These are phyloP conservation scores for Neopestalotiopsis clavispora DNA, from an alignment of 2,329 filamentous ascomycete genomes.

Conservation along the genomic window DNA sequence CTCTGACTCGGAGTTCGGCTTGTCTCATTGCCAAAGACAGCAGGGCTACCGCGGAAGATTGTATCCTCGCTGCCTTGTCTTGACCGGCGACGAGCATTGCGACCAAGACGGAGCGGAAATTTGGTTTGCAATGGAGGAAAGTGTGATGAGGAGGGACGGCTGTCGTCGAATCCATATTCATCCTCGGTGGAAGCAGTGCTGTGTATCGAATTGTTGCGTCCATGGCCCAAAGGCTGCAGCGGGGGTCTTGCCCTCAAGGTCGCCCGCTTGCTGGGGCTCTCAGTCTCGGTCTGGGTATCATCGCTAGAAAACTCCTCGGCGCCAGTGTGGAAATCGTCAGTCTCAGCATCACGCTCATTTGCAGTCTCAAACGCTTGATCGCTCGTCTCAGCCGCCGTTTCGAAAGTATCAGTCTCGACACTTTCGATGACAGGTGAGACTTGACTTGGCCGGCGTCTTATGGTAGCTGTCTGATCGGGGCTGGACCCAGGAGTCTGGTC, in stretches of 20 bases:
- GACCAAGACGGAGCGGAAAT: slow-evolving; percentile 74
- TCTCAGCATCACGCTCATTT: slow-evolving; percentile 84
- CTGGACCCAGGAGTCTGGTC: slow-evolving; percentile 72
- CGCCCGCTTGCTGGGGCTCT: slow-evolving; percentile 56
- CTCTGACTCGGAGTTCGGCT: slow-evolving; percentile 69
- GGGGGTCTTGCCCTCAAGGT: slow-evolving; percentile 29
- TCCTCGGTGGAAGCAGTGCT: slow-evolving; percentile 87
- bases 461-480: slow-evolving; percentile 41
- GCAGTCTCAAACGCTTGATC: slow-evolving; percentile 70
- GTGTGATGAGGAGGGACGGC: slow-evolving; percentile 64
- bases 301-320: slow-evolving; percentile 77
- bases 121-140: slow-evolving; percentile 66
- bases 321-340: slow-evolving; percentile 95
- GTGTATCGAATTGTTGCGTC: slow-evolving; percentile 67
- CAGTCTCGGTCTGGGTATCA: slow-evolving; percentile 82
- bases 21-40: slow-evolving; percentile 56
- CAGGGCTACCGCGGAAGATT: slow-evolving; percentile 61
- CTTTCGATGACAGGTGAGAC: slow-evolving; percentile 35
- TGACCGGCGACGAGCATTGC: slow-evolving; percentile 66
- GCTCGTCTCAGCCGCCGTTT: slow-evolving; percentile 79
- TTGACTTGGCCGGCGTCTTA: slow-evolving; percentile 32
- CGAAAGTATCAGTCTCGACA: slow-evolving; percentile 70
- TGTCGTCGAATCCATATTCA: slow-evolving; percentile 57
- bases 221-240: slow-evolving; percentile 23
- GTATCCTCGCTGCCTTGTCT: slow-evolving; percentile 66